Evolutionary conservation across 1,284 basidiomycete species (phyloP), one percentile per base, ranked within the genome.

Genomic region (Ustilago xerochloae): DNA sequence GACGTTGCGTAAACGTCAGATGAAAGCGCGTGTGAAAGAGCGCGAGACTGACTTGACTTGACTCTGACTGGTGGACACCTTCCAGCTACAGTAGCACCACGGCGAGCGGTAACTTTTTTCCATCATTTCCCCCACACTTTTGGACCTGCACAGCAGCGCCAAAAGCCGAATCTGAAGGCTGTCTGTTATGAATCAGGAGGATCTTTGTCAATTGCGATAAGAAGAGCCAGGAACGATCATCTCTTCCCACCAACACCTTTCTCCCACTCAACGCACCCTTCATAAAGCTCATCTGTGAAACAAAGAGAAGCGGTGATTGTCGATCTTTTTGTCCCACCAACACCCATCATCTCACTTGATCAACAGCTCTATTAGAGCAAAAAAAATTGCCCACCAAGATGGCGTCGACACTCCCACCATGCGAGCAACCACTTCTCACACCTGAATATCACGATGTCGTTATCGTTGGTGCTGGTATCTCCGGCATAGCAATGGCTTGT

Each of bases 381-480:
- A 26, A n/a, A 26, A 18, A 7, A 30, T 2, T 12, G 15, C n/a
- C 8, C 41, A 43, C 10, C 39, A 66, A 33, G 26, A 67, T 57
- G 60, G 15, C 46, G 20, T 3, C 20, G 4, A 33, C 32, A 20
- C 46, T 68, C 1, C 56, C 66, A 24, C 60, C 66, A 4, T 63
- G 60, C 59, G 41, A 53, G 10, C 66, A 68, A 56, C 66, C 66
- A 4, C 7, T 30, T 48, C 49, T 75, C 29, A 61, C 57, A 22
- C 75, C 80, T 8, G 75, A 81, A 48, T 83, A 71, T 47, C 79
- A 82, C 68, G 77, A 83, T 28, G 76, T 81, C 16, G 48, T 82
- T 26, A 79, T 80, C 38, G 62, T 83, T 20, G 81, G 81, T 41
- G 77, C 70, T 39, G 81, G 81, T n/a, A 62, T 82, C 47, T 77